These are phyloP conservation scores for Micractinium sp. DNA, from an alignment of 139 green algal species.

Conservation along the genomic window DNA sequence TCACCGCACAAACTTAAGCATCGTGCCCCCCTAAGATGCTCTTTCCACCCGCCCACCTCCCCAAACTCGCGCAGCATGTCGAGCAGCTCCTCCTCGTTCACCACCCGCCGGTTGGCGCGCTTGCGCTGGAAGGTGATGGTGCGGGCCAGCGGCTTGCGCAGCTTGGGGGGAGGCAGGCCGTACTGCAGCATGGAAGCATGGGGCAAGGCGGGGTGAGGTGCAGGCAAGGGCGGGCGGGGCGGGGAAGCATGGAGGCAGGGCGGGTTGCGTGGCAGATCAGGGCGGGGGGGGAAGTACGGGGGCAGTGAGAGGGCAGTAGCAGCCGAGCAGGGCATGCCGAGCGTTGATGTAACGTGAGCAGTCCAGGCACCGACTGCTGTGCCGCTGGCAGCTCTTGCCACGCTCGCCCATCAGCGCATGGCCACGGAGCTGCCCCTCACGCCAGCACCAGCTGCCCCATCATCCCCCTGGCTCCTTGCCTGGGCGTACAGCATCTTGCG, in stretches of 20 bases:
- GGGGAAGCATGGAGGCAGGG: neutral
- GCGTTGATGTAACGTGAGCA: neutral
- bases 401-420: neutral
- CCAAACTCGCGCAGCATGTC: constrained; percentile 74
- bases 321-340: neutral
- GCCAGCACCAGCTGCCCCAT: neutral
- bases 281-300: too few species aligned
- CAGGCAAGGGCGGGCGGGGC: neutral
- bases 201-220: neutral
- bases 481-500: constrained; percentile 71
- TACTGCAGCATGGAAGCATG: constrained; percentile 31
- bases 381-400: neutral
- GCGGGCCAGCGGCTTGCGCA: constrained; percentile 44
- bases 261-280: neutral
- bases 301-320: too few species aligned
- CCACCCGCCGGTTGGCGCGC: constrained; percentile 80
- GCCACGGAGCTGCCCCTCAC: neutral
- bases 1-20: too few species aligned
- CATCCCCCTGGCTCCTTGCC: neutral
- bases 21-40: too few species aligned
- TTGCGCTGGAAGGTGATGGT: constrained; percentile 90
- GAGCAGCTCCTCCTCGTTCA: constrained; percentile 80
- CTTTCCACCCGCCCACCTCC: constrained; percentile 53
- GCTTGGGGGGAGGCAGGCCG: constrained; percentile 32
- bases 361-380: neutral